Base-by-base conservation (phyloP, 345 rosid genomes). In the Melaleuca quinquenervia region DNA sequence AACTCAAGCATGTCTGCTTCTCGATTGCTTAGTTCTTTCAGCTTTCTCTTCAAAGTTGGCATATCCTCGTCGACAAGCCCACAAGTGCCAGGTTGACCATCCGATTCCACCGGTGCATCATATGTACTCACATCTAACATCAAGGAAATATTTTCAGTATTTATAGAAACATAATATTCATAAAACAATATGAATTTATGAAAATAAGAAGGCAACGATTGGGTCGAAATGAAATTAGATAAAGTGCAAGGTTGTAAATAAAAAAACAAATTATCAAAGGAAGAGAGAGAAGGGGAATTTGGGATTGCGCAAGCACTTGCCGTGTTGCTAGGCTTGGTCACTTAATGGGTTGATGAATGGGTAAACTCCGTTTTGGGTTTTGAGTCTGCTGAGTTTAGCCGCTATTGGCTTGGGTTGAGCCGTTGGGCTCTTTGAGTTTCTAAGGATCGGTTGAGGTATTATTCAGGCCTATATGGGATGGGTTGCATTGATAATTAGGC, bases 41-140 rank as follows among this genome's bases (percentile, higher is more conserved):
- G 41, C 75, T 62, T 62, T 27, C 75, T 62, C 15, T 62, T 62
- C 22, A 16, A 3, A 62, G 44, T 0, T 27, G 41, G 11, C 75
- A 7, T 0, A 62, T 62, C 7, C 21, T 29, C 18, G 0, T 3
- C 0, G 0, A 15, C 75, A 1, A 15, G 75, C 21, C 41, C 21
- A 62, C 10, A 0, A 62, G 0, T 0, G 29, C 1, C 5, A 7
- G 75, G 0, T 62, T 0, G 75, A 62, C 44, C 3, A 29, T 0
- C 1, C n/a, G n/a, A n/a, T n/a, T n/a, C n/a, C 22, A 29, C 0
- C 1, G 15, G 0, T 29, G 44, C 75, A 29, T 29, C 10, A 0
- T 62, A 0, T 7, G 22, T 0, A 44, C 44, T 29, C 11, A 6
- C 44, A 14, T 29, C 44, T 29, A 7, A 7, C 75, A 62, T 62